Base-by-base conservation (phyloP, 2,329 filamentous ascomycete genomes). In the Colletotrichum orbiculare region DNA sequence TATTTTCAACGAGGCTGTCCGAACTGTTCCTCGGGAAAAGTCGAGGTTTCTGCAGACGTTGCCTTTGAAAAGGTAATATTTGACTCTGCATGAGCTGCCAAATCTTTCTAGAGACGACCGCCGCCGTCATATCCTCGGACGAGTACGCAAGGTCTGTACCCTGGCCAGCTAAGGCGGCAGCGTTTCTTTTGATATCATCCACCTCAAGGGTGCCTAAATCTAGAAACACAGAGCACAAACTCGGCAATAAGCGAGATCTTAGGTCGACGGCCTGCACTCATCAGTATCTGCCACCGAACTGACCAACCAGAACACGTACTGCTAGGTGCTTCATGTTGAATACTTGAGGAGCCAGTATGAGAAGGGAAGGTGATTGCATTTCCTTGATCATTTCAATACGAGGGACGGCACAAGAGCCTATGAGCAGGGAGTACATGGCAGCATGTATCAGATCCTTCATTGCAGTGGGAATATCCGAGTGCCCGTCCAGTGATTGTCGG, bases 301-400 rank as follows among this genome's bases (percentile, higher is more conserved):
- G 13, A 17, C 25, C 33, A 69, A 10, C 69, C 67, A 42, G 78
- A 39, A 8, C 53, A 55, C 76, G 77, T 70, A 78, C 78, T 68
- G 73, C 73, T 11, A 79, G 69, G 69, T 78, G 78, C 13, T 71
- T 68, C 34, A 76, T 69, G 54, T 78, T 68, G 35, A 80, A 79
- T 13, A 79, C 75, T 13, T 75, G 75, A 0, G 78, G 78, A 4
- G 72, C 71, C 6, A 80, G 49, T 3, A 60, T 62, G 2, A 67
- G 66, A 9, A 80, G 68, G 8, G 74, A 70, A 11, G 67, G 66
- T 4, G 68, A 46, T 13, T 66, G 46, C 10, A 48, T 69, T n/a
- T 60, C 62, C 2, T 69, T 60, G 6, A 61, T 15, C 1, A 73
- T 56, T 48, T 59, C 65, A 6, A 77, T 63, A 1, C 69, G 25